These are phyloP conservation scores for barrel medic (Medicago truncatula) DNA, from an alignment of 306 rosid genomes.

Conservation along the genomic window MtrunA17r5.0-ANR NC_053045.1:42201501-42202000, in stretches of 20 bases:
- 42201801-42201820: slow-evolving; percentile 24
- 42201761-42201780: slow-evolving; percentile 24
- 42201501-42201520: too few relatives aligned
- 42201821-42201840: background rate
- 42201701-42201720: slow-evolving; percentile 42
- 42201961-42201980: slow-evolving; percentile 42
- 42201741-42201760: slow-evolving; percentile 3
- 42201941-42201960: slow-evolving; percentile 34
- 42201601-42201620: background rate
- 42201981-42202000: slow-evolving; percentile 39
- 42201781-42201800: slow-evolving; percentile 57
- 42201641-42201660: background rate
- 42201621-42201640: background rate
- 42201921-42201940: slow-evolving; percentile 33
- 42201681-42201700: slow-evolving; percentile 92
- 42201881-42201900: slow-evolving; percentile 10
- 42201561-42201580: background rate
- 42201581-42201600: background rate
- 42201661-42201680: slow-evolving; percentile 32
- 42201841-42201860: background rate
- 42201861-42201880: slow-evolving; percentile 32
- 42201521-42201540: background rate
- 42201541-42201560: background rate
- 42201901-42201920: slow-evolving; percentile 19
- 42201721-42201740: slow-evolving; percentile 33